A percentile compares a stretch with the other conserved stretches of the same genome.
phyloP scores from a whole-genome alignment of 169 alveolate genomes.

The Plasmodium berghei region DNA sequence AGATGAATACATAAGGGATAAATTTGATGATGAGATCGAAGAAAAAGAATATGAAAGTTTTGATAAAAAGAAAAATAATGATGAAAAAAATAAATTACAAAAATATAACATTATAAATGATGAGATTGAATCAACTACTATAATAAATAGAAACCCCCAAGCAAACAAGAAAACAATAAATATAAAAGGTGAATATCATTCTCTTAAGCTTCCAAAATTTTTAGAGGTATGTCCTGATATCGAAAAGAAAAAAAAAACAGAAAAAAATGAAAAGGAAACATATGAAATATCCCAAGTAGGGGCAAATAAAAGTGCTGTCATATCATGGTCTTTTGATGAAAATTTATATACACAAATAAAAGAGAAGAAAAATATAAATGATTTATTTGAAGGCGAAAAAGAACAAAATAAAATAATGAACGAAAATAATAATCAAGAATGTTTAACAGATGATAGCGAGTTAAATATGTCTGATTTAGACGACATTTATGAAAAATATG shows the following conservation, averaged over 20 bases:
- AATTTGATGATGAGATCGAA: background rate
- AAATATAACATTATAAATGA: slow-evolving; percentile 8
- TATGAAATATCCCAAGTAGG: background rate
- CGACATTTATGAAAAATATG: slow-evolving; percentile 22
- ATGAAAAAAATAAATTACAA: slow-evolving; percentile 9
- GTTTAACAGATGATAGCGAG: slow-evolving; percentile 14
- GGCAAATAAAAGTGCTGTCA: slow-evolving; percentile 5
- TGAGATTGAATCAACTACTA: slow-evolving; percentile 15
- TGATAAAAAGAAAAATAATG: background rate
- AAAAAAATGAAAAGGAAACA: background rate
- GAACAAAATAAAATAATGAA: background rate
- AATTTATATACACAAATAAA: slow-evolving; percentile 18
- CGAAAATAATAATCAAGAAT: background rate
- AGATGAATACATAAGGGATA: slow-evolving; percentile 19
- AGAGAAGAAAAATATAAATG: background rate
- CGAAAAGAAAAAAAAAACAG: background rate
- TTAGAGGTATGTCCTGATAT: slow-evolving; percentile 35
- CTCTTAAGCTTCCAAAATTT: slow-evolving; percentile 43
- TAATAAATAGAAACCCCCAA: background rate
- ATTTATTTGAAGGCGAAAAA: background rate
- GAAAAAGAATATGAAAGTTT: background rate
- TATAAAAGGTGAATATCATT: slow-evolving; percentile 8
- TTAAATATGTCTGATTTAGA: slow-evolving; percentile 12
- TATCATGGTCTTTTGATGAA: slow-evolving; percentile 37
- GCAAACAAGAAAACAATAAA: slow-evolving; percentile 9